Percentiles rank a stretch among this genome's conserved stretches.
phyloP scores from a whole-genome alignment of 2,329 filamentous ascomycete species.

The Colletotrichum horii region DNA sequence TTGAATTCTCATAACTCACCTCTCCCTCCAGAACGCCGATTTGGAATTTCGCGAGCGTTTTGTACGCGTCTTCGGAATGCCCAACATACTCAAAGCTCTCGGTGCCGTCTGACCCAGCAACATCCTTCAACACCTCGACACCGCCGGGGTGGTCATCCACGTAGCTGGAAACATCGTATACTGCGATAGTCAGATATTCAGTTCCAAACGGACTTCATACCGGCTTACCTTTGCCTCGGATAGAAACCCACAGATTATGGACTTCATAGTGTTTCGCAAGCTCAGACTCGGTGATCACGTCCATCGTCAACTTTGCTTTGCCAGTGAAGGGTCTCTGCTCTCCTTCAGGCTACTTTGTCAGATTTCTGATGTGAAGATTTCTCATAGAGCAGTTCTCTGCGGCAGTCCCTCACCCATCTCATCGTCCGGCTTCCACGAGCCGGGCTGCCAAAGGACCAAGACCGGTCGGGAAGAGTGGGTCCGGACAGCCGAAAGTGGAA shows the following conservation, averaged over 20 bases:
- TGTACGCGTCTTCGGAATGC: background rate
- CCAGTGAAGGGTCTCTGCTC: background rate
- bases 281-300: background rate
- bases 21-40: background rate
- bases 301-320: background rate
- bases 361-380: too few species aligned
- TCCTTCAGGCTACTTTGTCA: background rate
- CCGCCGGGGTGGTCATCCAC: slow-evolving; percentile 2
- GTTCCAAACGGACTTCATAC: rapidly evolving
- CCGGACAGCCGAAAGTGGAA: background rate
- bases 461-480: background rate
- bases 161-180: background rate
- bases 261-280: background rate
- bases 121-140: background rate
- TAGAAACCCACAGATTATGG: background rate
- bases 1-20: background rate
- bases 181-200: background rate
- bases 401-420: rapidly evolving
- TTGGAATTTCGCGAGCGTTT: background rate
- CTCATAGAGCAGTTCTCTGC: rapidly evolving
- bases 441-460: background rate
- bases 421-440: background rate
- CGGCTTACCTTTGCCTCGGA: background rate
- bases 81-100: slow-evolving; percentile 13
- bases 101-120: background rate